A percentile compares a stretch with the other conserved stretches of the same genome.
Evolutionary conservation across 208 protist species (phyloP).

Genomic region (Entamoeba invadens): DNA sequence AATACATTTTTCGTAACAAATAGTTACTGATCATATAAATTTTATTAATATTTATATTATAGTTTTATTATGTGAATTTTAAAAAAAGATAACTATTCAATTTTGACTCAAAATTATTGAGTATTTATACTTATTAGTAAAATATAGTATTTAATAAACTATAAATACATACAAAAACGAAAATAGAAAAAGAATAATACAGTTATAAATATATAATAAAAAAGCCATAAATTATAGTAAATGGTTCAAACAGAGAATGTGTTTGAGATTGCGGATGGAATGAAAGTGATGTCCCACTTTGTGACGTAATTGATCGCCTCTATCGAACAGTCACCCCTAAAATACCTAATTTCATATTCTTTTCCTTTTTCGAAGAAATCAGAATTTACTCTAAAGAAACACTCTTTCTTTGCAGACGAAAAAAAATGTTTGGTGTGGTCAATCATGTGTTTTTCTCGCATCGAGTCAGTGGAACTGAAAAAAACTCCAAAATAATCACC

Average conservation of each 20-base stretch:
- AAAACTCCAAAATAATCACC: background rate
- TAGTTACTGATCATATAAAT: too few relatives aligned
- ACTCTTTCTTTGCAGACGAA: background rate
- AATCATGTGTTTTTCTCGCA: background rate
- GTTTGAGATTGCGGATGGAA: background rate
- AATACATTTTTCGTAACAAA: too few relatives aligned
- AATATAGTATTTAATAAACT: too few relatives aligned
- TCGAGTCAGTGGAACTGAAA: background rate
- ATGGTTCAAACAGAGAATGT: background rate
- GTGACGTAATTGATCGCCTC: background rate
- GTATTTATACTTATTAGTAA: too few relatives aligned
- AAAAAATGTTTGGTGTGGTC: background rate
- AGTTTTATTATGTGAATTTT: too few relatives aligned
- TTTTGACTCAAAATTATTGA: too few relatives aligned
- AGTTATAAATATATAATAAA: too few relatives aligned
- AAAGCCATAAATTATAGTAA: too few relatives aligned
- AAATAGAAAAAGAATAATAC: too few relatives aligned
- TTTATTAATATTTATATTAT: too few relatives aligned
- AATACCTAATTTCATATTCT: background rate
- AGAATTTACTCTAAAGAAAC: background rate
- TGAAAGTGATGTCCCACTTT: background rate
- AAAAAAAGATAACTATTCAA: too few relatives aligned
- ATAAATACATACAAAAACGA: too few relatives aligned
- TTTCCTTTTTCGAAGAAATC: background rate
- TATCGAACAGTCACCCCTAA: background rate